Percentiles rank a stretch among this genome's conserved stretches.
These are phyloP conservation scores for Verticillium nubilum DNA, from an alignment of 2,329 filamentous ascomycete species.

Conservation along the genomic window DNA sequence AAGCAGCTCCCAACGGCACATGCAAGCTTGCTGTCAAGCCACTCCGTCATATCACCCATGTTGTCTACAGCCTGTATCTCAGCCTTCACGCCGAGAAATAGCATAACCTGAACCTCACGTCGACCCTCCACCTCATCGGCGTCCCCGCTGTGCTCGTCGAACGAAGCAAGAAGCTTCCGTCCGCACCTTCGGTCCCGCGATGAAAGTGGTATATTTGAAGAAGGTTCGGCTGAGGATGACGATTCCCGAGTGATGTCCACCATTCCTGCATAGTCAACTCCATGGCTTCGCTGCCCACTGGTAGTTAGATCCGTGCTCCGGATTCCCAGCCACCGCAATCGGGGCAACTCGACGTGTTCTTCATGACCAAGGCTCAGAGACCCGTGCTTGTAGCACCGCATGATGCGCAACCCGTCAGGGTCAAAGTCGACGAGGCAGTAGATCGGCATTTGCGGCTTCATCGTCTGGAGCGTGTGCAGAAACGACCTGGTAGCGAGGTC, in stretches of 20 bases:
- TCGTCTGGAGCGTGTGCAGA: constrained; percentile 45
- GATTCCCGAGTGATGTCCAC: constrained; percentile 12
- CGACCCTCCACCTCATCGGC: constrained; percentile 32
- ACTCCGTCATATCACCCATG: constrained; percentile 40
- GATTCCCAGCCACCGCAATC: constrained; percentile 61
- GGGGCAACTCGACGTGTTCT: constrained; percentile 39
- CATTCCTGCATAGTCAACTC: neutral
- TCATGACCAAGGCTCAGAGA: constrained; percentile 61
- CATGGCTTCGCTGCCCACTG: neutral
- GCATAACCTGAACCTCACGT: constrained; percentile 64
- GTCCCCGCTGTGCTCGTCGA: constrained; percentile 18
- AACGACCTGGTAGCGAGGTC: constrained; percentile 67
- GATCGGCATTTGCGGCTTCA: constrained; percentile 47
- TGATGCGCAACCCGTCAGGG: constrained; percentile 68
- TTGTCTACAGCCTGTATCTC: constrained; percentile 70
- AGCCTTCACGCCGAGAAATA: constrained; percentile 68
- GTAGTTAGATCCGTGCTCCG: constrained; percentile 34
- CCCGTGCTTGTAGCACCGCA: constrained; percentile 68
- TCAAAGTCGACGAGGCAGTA: constrained; percentile 69
- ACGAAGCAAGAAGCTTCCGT: constrained; percentile 40
- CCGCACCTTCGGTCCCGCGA: constrained; percentile 54
- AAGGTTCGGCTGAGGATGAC: constrained; percentile 3
- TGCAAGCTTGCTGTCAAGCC: constrained; percentile 41
- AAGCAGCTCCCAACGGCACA: neutral
- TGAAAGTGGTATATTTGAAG: constrained; percentile 35